Evolutionary conservation across 176 grass and related monocot genomes (phyloP).

Genomic region (Dendrocalamus sinicus): DNA sequence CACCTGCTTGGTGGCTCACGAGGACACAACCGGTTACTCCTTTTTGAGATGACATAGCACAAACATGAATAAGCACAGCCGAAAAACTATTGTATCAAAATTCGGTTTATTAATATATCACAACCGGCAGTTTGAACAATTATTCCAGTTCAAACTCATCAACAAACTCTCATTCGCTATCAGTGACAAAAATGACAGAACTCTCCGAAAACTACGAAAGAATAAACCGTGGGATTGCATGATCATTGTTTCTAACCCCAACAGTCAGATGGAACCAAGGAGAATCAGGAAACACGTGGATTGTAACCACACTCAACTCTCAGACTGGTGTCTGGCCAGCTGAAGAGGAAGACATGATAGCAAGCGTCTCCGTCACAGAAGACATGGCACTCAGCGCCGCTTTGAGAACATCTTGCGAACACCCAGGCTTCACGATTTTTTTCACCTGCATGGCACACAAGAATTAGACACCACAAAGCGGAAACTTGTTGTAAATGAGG

Average conservation of each 20-base stretch:
- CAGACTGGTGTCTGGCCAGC: conserved; percentile 48
- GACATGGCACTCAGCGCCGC: conserved; percentile 82
- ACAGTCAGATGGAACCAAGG: neutral
- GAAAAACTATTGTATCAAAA: neutral
- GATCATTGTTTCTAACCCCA: conserved; percentile 31
- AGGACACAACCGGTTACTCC: too few relatives aligned
- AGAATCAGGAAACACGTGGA: conserved; percentile 4
- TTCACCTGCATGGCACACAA: conserved; percentile 59
- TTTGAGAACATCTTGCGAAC: conserved; percentile 93
- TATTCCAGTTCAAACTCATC: conserved; percentile 42
- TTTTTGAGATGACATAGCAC: neutral
- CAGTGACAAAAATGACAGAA: conserved; percentile 37
- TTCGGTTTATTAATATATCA: conserved; percentile 40
- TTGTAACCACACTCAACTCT: neutral
- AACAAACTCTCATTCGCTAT: conserved; percentile 4
- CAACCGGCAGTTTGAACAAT: conserved; percentile 40
- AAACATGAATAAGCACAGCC: neutral
- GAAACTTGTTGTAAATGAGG: neutral
- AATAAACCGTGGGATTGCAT: conserved; percentile 12
- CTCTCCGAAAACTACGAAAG: conserved; percentile 29
- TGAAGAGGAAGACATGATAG: conserved; percentile 76
- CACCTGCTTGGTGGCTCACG: neutral
- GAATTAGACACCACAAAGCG: conserved; percentile 2
- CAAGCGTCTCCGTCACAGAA: conserved; percentile 83
- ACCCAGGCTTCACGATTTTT: conserved; percentile 96